Base-by-base conservation (phyloP, 495 filamentous ascomycete species). In the Daldinia decipiens region DNA sequence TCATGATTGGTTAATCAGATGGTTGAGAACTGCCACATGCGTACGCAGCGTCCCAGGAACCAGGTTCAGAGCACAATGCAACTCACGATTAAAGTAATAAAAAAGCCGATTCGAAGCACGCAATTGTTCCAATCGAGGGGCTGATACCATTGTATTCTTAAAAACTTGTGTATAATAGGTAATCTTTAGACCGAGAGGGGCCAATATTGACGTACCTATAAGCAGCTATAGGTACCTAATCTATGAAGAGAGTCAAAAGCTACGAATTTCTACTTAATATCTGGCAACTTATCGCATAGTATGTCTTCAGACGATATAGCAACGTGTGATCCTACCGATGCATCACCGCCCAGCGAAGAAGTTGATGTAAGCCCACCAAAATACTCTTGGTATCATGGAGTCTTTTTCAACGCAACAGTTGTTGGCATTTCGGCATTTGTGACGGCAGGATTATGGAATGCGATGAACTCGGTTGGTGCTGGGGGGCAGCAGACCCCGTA, bases 391-490 rank as follows among this genome's bases (percentile, higher is more conserved):
- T 56, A 56, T 15, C 61, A 51, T n/a, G 61, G 61, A 17, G 61
- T 64, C 24, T 56, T 55, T 17, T 64, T 64, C 36, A 64, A 64
- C 9, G 61, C 61, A 2, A 64, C 61, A 7, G 55, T 64, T 29
- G 51, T 64, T n/a, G 61, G 61, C 15, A 64, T 64, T 47, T 55
- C 61, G 15, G 50, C 61, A 5, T 64, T 64, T 56, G 38, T 51
- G 31, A 51, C 61, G 5, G 38, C 61, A 24, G 61, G 61, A 15
- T n/a, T 64, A 64, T 64, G 61, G 61, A 64, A 64, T 45, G 61
- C 61, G 4, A 64, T 64, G 61, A 64, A 64, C 7, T 64, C 61
- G 4, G 61, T 64, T 15, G 61, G 61, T 17, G 61, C 50, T 32
- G 51, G 61, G 1, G 61, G 61, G 3, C 51, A 64, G 17, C 51